Conservation (phyloP, 139 green algal genomes). For the Astrephomene gubernaculifera region DNA sequence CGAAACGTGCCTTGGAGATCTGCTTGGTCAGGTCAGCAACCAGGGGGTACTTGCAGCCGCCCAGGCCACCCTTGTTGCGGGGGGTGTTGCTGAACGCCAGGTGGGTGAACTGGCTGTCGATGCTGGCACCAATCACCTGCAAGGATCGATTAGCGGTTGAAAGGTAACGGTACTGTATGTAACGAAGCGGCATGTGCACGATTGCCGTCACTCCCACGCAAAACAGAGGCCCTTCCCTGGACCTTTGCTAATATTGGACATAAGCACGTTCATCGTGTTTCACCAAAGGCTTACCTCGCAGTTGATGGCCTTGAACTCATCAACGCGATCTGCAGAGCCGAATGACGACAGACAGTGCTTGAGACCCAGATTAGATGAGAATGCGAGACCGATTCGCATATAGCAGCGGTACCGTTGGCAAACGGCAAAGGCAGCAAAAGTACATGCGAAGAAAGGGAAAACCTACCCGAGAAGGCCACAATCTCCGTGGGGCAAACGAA, state of each 20-base stretch:
- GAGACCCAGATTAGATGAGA: neutral
- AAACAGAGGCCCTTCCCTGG: too few species aligned
- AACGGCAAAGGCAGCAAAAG: too few species aligned
- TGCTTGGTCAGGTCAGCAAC: slow-evolving; percentile 96
- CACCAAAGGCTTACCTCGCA: slow-evolving; percentile 69
- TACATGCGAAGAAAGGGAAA: too few species aligned
- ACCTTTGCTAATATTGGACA: too few species aligned
- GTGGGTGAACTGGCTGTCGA: slow-evolving; percentile 97
- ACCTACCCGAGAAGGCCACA: slow-evolving; percentile 82
- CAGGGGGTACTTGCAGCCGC: slow-evolving; percentile 96
- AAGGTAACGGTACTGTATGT: neutral
- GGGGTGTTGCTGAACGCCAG: slow-evolving; percentile 97
- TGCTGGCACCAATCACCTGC: slow-evolving; percentile 86
- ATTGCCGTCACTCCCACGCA: too few species aligned
- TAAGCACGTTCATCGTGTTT: neutral
- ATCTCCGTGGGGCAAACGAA: slow-evolving; percentile 97
- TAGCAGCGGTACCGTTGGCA: too few species aligned
- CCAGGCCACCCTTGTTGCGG: slow-evolving; percentile 91
- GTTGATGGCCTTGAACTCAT: slow-evolving; percentile 92
- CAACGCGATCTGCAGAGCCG: slow-evolving; percentile 73
- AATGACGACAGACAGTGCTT: neutral
- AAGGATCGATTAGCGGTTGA: neutral
- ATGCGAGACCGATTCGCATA: too few species aligned
- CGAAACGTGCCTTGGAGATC: slow-evolving; percentile 70
- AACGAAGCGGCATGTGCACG: too few species aligned